phyloP scores from a whole-genome alignment of 345 rosid genomes.

The Camelina laxa region DNA sequence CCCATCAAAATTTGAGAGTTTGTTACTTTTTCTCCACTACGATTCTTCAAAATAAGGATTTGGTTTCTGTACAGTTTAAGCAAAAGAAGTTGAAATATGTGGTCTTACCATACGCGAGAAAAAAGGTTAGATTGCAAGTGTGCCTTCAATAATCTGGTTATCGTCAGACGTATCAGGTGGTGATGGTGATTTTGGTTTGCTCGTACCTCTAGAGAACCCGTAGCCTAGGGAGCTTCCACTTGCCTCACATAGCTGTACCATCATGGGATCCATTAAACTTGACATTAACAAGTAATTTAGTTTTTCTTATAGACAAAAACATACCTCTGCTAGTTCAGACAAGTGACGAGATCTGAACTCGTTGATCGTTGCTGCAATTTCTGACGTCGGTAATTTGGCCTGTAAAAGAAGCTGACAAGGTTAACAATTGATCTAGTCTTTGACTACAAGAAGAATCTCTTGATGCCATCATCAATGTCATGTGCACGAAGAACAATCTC shows the following conservation, averaged over 20 bases:
- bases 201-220: constrained; percentile 72
- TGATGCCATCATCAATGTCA: no score
- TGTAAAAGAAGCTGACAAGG: constrained; percentile 31
- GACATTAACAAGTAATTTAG: not conserved
- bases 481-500: not conserved
- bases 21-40: constrained; percentile 9
- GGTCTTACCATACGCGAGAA: constrained; percentile 21
- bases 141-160: constrained; percentile 72
- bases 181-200: constrained; percentile 55
- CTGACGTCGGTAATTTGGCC: constrained; percentile 89
- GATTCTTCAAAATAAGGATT: constrained; percentile 3
- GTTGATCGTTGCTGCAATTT: constrained; percentile 88
- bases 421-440: not conserved
- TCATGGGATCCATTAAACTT: constrained; percentile 1
- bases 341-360: constrained; percentile 93
- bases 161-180: constrained; percentile 71
- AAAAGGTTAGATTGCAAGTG: constrained; percentile 61
- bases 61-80: constrained; percentile 23
- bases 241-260: constrained; percentile 75
- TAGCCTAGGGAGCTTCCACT: constrained; percentile 97
- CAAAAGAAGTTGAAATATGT: constrained; percentile 9
- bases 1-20: constrained; percentile 28
- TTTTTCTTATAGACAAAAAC: not conserved
- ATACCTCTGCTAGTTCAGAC: constrained; percentile 91
- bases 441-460: not conserved